Conservation (phyloP, 768 basidiomycete species). For the Tricholoma bakamatsutake region DNA sequence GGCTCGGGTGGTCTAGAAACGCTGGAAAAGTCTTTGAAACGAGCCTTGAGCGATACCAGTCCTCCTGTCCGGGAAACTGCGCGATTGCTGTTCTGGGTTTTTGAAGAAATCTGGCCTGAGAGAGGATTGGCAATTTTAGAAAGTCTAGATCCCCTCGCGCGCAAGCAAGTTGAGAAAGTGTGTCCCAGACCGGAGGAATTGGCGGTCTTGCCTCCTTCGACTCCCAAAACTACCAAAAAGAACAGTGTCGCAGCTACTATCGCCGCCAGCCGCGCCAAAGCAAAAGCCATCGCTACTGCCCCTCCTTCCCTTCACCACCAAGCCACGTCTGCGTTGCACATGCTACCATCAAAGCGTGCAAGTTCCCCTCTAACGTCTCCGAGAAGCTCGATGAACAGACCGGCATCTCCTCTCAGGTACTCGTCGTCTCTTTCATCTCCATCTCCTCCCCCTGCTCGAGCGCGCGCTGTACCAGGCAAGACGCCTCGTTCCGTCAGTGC, state of each 20-base stretch:
- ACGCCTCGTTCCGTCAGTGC: conserved; percentile 41
- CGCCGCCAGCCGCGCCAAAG: conserved; percentile 86
- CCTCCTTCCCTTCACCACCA: conserved; percentile 79
- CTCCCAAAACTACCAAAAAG: conserved; percentile 64
- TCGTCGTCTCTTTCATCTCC: conserved; percentile 44
- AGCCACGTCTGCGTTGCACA: conserved; percentile 68
- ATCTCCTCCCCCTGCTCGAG: conserved; percentile 31
- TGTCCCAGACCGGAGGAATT: conserved; percentile 58
- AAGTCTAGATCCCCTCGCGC: conserved; percentile 56
- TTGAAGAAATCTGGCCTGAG: conserved; percentile 70
- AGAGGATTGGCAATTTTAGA: conserved; percentile 59
- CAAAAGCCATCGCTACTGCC: conserved; percentile 75
- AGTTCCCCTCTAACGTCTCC: conserved; percentile 37
- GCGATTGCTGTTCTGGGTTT: conserved; percentile 75
- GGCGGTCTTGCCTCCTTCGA: conserved; percentile 35
- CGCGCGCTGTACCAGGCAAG: conserved; percentile 22
- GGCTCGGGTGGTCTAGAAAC: conserved; percentile 58
- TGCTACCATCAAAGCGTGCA: conserved; percentile 40
- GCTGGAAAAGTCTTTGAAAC: conserved; percentile 70
- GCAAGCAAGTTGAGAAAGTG: conserved; percentile 82
- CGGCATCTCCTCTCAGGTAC: conserved; percentile 42
- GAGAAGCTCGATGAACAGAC: conserved; percentile 31
- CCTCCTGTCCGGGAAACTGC: conserved; percentile 71
- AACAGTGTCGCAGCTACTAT: conserved; percentile 81
- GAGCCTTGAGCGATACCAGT: conserved; percentile 72